Conservation (phyloP, 2,329 filamentous ascomycete genomes). For the Penicillium vulpinum region DNA sequence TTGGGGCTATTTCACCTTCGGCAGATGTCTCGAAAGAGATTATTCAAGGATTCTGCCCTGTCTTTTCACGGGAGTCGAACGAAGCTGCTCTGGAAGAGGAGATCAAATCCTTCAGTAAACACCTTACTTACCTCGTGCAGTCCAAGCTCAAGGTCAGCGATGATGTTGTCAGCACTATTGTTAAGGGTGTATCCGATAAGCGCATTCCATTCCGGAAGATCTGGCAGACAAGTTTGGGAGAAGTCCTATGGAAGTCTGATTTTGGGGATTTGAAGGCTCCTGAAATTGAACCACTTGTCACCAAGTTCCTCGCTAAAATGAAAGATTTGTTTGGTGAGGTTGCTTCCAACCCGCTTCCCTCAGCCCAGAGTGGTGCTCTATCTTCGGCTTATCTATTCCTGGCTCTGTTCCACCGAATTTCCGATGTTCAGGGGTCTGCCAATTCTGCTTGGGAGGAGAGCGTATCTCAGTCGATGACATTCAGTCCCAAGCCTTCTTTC, state of each 20-base stretch:
- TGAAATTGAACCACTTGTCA: slow-evolving; percentile 49
- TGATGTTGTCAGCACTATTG: slow-evolving; percentile 66
- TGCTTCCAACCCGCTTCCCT: slow-evolving; percentile 71
- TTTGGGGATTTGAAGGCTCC: slow-evolving; percentile 51
- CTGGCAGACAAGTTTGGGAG: slow-evolving; percentile 75
- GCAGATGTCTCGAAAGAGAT: slow-evolving; percentile 65
- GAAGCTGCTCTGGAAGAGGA: slow-evolving; percentile 78
- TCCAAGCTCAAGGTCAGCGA: slow-evolving; percentile 64
- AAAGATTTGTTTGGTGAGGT: slow-evolving; percentile 74
- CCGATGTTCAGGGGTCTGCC: slow-evolving; percentile 55
- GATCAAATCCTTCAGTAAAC: slow-evolving; percentile 67
- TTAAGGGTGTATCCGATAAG: slow-evolving; percentile 85
- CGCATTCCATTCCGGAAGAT: slow-evolving; percentile 72
- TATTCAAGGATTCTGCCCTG: slow-evolving; percentile 63
- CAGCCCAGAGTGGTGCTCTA: slow-evolving; percentile 80
- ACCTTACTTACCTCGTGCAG: slow-evolving; percentile 63
- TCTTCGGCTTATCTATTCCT: slow-evolving; percentile 74
- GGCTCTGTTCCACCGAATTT: slow-evolving; percentile 59
- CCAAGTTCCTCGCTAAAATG: slow-evolving; percentile 52
- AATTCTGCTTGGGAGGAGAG: slow-evolving; percentile 53
- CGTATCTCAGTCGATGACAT: slow-evolving; percentile 63
- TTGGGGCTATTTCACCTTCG: slow-evolving; percentile 64
- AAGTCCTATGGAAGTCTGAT: slow-evolving; percentile 63
- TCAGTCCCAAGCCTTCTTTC: slow-evolving; percentile 83
- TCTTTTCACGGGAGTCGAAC: slow-evolving; percentile 83